Percentiles rank a stretch among this genome's conserved stretches.
Conservation (phyloP, 2,329 filamentous ascomycete species). For the Orbilia brochopaga region DNA sequence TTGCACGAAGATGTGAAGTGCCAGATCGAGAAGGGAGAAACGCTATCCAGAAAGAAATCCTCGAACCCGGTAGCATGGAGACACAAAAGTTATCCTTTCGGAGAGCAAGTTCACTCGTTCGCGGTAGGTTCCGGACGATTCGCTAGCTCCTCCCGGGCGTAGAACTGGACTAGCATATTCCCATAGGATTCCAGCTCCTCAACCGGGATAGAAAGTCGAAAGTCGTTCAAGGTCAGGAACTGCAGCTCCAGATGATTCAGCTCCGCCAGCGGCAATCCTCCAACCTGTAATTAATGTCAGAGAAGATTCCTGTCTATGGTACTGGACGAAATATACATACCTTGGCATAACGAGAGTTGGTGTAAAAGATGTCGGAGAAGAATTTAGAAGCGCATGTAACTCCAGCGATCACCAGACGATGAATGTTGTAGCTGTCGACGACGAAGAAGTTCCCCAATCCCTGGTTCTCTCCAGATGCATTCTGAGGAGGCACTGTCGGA, state of each 20-base stretch:
- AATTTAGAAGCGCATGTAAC: slow-evolving; percentile 99
- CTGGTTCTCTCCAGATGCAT: slow-evolving; percentile 25
- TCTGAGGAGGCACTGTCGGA: slow-evolving; percentile 41
- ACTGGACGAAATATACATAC: slow-evolving; percentile 60
- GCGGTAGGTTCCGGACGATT: slow-evolving; percentile 60
- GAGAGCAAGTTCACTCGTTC: slow-evolving; percentile 24
- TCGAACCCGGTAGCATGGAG: slow-evolving; percentile 10
- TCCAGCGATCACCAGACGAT: slow-evolving; percentile 91
- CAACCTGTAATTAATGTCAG: slow-evolving; percentile 69
- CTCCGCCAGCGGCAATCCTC: slow-evolving; percentile 86
- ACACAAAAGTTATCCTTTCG: slow-evolving; percentile 2
- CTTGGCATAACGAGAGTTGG: slow-evolving; percentile 98
- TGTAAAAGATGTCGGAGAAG: slow-evolving; percentile 98
- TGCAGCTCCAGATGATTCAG: slow-evolving; percentile 96
- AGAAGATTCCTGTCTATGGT: slow-evolving; percentile 50
- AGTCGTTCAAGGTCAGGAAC: slow-evolving; percentile 94
- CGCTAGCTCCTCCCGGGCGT: slow-evolving; percentile 83
- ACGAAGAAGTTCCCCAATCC: slow-evolving; percentile 77
- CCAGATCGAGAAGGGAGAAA: slow-evolving; percentile 14
- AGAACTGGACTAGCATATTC: slow-evolving; percentile 98
- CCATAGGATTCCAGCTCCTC: slow-evolving; percentile 97
- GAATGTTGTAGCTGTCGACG: slow-evolving; percentile 98
- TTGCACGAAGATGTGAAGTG: slow-evolving; percentile 30
- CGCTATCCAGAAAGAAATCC: slow-evolving; percentile 8
- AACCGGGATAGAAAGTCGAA: slow-evolving; percentile 87